Percentiles rank a stretch among this genome's conserved stretches.
Conservation (phyloP, 2,329 filamentous ascomycete genomes). For the Monosporascus sp. region DNA sequence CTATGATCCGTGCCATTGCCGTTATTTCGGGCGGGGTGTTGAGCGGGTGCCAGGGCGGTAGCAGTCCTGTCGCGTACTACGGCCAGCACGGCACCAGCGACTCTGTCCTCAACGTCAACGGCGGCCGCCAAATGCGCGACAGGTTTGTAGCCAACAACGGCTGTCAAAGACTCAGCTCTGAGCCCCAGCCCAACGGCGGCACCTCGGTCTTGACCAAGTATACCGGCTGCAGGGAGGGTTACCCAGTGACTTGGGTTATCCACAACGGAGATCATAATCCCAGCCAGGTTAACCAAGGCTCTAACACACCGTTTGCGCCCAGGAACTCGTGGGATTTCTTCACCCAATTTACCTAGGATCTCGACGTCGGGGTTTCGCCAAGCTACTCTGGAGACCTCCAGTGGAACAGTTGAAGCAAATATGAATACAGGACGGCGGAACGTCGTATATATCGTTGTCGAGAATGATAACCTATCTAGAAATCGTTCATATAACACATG, state of each 20-base stretch:
- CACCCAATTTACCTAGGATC: conserved; percentile 9
- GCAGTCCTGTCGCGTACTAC: conserved; percentile 30
- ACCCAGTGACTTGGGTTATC: conserved; percentile 29
- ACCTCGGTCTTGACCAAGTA: conserved; percentile 16
- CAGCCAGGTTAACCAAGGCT: conserved; percentile 14
- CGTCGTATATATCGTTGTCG: too few species aligned
- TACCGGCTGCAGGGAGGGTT: conserved; percentile 24
- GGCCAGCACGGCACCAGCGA: conserved; percentile 29
- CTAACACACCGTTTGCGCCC: conserved; percentile 12
- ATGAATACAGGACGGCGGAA: too few species aligned
- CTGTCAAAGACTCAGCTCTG: conserved; percentile 17
- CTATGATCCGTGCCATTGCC: conserved; percentile 27
- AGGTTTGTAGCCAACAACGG: conserved; percentile 32
- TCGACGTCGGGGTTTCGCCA: too few species aligned
- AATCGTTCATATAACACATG: too few species aligned
- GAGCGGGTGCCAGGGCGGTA: conserved; percentile 26
- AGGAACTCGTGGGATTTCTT: conserved; percentile 29
- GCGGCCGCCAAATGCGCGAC: conserved; percentile 29
- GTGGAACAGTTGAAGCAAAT: too few species aligned
- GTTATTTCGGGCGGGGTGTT: conserved; percentile 22
- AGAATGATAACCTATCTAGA: too few species aligned
- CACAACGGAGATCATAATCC: conserved; percentile 26
- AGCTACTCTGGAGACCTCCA: too few species aligned
- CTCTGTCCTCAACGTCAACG: conserved; percentile 26
- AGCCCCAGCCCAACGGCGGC: conserved; percentile 13